Evolutionary conservation across 768 basidiomycete genomes (phyloP).

Genomic region (Panaeolus cyanescens): DNA sequence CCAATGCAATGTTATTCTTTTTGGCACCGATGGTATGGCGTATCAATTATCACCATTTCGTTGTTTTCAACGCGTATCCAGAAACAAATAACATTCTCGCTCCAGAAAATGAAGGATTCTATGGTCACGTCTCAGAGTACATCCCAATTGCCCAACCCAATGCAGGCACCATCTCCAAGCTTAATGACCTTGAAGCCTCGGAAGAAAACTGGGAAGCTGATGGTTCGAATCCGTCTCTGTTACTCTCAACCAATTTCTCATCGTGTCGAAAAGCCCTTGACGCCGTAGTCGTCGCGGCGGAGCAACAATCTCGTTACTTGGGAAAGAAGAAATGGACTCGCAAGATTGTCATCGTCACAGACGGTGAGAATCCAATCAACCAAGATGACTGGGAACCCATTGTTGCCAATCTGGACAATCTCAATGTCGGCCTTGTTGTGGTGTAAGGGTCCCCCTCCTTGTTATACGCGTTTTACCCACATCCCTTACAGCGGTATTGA

Average conservation of each 20-base stretch:
- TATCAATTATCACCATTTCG: neutral
- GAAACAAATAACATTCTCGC: constrained; percentile 71
- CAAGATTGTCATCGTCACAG: constrained; percentile 82
- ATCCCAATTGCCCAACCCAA: constrained; percentile 71
- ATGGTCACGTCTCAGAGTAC: constrained; percentile 73
- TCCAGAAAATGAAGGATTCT: constrained; percentile 56
- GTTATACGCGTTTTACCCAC: neutral
- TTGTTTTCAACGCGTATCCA: constrained; percentile 22
- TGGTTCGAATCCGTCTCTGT: constrained; percentile 22
- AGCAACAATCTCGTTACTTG: constrained; percentile 73
- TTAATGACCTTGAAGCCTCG: constrained; percentile 62
- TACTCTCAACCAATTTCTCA: neutral
- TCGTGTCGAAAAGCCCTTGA: constrained; percentile 63
- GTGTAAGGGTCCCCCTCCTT: constrained; percentile 51
- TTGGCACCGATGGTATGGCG: constrained; percentile 74
- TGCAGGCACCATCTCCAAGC: constrained; percentile 61
- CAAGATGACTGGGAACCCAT: constrained; percentile 76
- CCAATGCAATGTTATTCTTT: constrained; percentile 86
- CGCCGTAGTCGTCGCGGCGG: constrained; percentile 82
- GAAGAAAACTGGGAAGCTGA: constrained; percentile 64
- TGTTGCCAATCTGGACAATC: constrained; percentile 60
- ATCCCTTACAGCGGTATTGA: constrained; percentile 70
- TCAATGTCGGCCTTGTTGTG: constrained; percentile 62
- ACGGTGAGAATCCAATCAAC: constrained; percentile 77
- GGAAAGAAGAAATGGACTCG: constrained; percentile 83